Conservation (phyloP, 78 protist species). For the Cavenderia fasciculata region DNA sequence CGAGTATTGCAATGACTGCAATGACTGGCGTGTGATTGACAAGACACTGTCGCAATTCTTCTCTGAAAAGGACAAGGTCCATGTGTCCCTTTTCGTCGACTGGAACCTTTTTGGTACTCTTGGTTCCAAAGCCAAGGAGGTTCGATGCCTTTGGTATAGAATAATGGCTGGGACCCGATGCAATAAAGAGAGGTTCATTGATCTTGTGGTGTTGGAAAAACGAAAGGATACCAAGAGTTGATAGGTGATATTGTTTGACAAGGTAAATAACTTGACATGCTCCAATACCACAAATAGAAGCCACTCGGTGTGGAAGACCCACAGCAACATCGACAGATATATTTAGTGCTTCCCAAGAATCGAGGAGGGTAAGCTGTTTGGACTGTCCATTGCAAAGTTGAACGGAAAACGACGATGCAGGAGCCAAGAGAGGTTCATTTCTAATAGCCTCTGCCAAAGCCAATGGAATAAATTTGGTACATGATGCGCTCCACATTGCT, state of each 20-base stretch:
- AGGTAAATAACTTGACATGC: not conserved
- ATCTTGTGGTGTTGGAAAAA: not conserved
- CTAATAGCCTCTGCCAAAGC: not conserved
- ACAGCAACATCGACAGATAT: not conserved
- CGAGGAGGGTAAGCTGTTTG: not conserved
- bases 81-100: not conserved
- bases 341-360: conserved; percentile 26
- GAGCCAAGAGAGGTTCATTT: not conserved
- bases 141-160: not conserved
- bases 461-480: not conserved
- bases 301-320: not conserved
- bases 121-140: not conserved
- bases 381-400: not conserved
- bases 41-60: not conserved
- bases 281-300: not conserved
- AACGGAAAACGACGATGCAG: not conserved
- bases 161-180: not conserved
- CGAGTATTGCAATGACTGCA: not conserved
- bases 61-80: not conserved
- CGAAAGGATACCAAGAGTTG: not conserved
- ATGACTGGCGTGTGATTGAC: not conserved
- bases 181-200: not conserved
- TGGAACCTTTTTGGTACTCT: not conserved
- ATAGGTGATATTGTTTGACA: not conserved
- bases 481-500: conserved; percentile 6